Conservation (phyloP, 768 basidiomycete genomes). For the Suillus alpinus region DNA sequence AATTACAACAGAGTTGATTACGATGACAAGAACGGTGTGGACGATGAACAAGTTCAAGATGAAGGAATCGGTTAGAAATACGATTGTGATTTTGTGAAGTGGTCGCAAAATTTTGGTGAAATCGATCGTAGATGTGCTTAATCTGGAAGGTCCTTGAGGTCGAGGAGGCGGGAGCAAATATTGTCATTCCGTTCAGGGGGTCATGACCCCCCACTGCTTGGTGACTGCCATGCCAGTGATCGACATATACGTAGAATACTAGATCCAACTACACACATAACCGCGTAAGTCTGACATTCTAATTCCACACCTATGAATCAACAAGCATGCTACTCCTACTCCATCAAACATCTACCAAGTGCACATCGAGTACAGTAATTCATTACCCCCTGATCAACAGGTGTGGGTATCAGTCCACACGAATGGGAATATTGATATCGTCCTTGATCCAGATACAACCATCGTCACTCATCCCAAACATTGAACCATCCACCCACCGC, state of each 20-base stretch:
- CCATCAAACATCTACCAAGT: not conserved
- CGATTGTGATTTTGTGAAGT: not conserved
- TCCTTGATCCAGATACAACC: slow-evolving; percentile 29
- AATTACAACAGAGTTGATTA: not conserved
- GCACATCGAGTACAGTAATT: not conserved
- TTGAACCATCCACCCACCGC: slow-evolving; percentile 46
- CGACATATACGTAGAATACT: too few species aligned
- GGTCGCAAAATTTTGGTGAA: not conserved
- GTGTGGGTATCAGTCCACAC: not conserved
- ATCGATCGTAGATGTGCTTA: not conserved
- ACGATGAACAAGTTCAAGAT: not conserved
- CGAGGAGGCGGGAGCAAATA: not conserved
- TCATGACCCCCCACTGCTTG: not conserved
- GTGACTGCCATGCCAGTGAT: not conserved
- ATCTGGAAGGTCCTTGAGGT: not conserved
- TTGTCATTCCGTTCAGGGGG: not conserved
- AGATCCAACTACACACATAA: not conserved
- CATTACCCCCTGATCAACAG: not conserved
- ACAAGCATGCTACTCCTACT: not conserved
- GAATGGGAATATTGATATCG: slow-evolving; percentile 19
- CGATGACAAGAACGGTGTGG: not conserved
- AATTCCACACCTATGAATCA: not conserved
- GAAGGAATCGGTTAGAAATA: not conserved
- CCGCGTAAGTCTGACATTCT: too few species aligned
- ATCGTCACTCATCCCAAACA: slow-evolving; percentile 31